Base-by-base conservation (phyloP, 805 yeast species). In the Diddensiella transvaalensis region DNA sequence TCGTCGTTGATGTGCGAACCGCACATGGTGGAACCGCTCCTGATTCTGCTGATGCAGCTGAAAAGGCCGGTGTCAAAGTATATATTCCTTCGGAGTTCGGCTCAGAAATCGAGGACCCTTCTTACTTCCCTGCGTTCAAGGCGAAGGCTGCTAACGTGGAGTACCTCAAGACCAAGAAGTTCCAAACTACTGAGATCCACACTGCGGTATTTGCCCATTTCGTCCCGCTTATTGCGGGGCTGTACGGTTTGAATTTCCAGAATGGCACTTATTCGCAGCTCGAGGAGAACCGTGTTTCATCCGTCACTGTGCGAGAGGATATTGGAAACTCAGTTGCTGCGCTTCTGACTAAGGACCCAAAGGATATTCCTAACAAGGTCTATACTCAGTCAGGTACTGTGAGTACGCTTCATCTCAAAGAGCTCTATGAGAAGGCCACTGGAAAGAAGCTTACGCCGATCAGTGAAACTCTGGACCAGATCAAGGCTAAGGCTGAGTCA, bases 1-100 rank as follows among this genome's bases (percentile, higher is more conserved):
- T 76, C 21, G 63, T 80, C 24, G 61, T 80, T 54, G 73, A 75
- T 50, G 63, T 77, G 38, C 56, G 68, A 39, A 6, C 8, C 13
- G 32, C 32, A 8, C 32, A 26, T 26, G 32, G 13, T 8, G 11
- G 11, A 13, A 26, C 32, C 13, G 11, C 61, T 4, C 53, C 54
- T 26, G 68, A 74, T 3, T 56, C 55, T 13, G 40, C 58, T 13
- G 71, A 66, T 21, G 71, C 76, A 4, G 70, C 72, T 1, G 57
- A 55, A 4, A 61, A 57, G 22, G 69, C 67, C 44, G 69, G 71
- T 54, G 76, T 79, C 40, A 73, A 76, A 59, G 57, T 79, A 24
- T 79, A 71, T 62, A 72, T 79, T 52, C 84, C 83, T 29, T 74
- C 82, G 1, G 82, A 79, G 56, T 80, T 76, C 54, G 86, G 85